phyloP scores from a whole-genome alignment of 352 stramenopile genomes.

The Thalassiosira ordinaria region DNA sequence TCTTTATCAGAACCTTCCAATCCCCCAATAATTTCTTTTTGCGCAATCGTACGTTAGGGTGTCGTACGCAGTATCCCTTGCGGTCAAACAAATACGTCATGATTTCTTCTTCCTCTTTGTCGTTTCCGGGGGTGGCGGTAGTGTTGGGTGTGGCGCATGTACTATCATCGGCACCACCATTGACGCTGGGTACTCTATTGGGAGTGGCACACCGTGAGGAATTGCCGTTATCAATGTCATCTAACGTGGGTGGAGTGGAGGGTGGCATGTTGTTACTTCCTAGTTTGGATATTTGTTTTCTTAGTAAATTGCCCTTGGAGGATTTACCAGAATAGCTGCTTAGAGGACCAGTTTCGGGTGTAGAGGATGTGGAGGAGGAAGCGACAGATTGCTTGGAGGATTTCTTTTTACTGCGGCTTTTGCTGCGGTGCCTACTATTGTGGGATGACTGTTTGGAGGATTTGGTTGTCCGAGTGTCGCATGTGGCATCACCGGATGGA shows the following conservation, averaged over 20 bases:
- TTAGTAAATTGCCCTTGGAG: conserved; percentile 7
- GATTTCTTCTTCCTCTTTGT: conserved; percentile 29
- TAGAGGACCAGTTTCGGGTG: conserved; percentile 37
- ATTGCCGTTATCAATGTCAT: not conserved
- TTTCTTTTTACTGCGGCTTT: conserved; percentile 9
- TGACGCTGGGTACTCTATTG: not conserved
- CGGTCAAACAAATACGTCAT: conserved; percentile 51
- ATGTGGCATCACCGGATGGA: not conserved
- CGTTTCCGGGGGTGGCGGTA: not conserved
- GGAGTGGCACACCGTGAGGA: conserved; percentile 16
- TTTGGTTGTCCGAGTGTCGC: not conserved
- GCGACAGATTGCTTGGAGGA: not conserved
- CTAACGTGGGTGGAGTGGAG: conserved; percentile 7
- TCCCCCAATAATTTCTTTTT: conserved; percentile 63
- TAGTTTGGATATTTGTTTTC: not conserved
- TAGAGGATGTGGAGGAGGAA: conserved; percentile 31
- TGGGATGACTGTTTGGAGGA: not conserved
- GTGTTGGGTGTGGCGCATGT: not conserved
- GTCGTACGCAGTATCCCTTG: conserved; percentile 50
- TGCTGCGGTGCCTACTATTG: not conserved
- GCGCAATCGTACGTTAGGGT: conserved; percentile 55
- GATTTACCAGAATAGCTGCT: conserved; percentile 25
- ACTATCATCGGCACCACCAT: not conserved
- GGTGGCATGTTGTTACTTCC: conserved; percentile 5
- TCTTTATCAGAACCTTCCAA: conserved; percentile 55